Evolutionary conservation across 176 grass and related monocot genomes (phyloP), one percentile per base, ranked within the genome.

Genomic region (Raddia guianensis): DNA sequence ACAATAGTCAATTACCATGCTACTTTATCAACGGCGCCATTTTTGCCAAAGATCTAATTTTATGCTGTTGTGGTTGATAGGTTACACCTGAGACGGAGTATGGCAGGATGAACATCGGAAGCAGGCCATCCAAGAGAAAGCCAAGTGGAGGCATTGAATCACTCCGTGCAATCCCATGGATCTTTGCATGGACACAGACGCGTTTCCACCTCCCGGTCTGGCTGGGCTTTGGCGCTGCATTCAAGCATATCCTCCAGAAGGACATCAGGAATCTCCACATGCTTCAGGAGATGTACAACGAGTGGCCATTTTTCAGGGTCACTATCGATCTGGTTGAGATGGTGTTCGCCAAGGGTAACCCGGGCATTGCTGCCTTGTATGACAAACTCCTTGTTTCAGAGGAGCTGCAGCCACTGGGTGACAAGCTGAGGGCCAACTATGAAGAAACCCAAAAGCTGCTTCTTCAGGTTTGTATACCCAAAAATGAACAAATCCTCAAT

Each of bases 61-160:
- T 69, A 6, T 61, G 66, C 33, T 86, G 15, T 54, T 72, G 13
- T 83, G 27, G 49, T 83, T 86, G 72, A 42, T 66, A 94, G 92
- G 88, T 88, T 53, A 94, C 92, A 71, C 88, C 92, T 16, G 92
- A 94, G 73, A 85, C 81, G 66, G 92, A 94, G 64, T 94, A 94
- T 84, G 92, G 92, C 63, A 89, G 88, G 86, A 94, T 94, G 92
- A 94, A 94, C 49, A 94, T 94, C 33, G 92, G 92, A 35, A 94
- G 92, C 83, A 91, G 92, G 34, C 92, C 92, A 75, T 89, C 86
- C 15, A 94, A 94, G 81, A 83, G 92, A 70, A 94, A 91, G 76
- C 92, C 88, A 1, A 94, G 92, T 27, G 92, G 92, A 6, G 92
- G 92, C 76, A 94, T 94, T 14, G 92, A 94, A 68, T 89, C 92